Evolutionary conservation across 169 alveolate genomes (phyloP).

Genomic region (Miamiensis avidus): DNA sequence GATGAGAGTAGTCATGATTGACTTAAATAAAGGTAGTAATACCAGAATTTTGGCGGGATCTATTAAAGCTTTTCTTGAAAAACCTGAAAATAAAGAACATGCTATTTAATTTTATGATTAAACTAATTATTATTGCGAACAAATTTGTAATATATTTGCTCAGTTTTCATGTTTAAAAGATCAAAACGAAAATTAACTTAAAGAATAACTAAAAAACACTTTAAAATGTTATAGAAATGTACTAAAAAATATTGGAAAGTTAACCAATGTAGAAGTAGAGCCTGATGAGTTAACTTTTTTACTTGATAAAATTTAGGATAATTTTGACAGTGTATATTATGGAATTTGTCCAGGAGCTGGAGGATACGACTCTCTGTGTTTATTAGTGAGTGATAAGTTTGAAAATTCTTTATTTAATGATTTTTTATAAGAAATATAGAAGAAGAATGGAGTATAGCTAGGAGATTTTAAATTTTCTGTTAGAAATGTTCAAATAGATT

Average conservation of each 20-base stretch:
- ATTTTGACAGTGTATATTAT: conserved; percentile 1
- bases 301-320: not conserved
- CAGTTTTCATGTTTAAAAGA: too few species aligned
- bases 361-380: conserved; percentile 17
- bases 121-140: not conserved
- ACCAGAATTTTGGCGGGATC: not conserved
- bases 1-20: not conserved
- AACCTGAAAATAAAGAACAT: not conserved
- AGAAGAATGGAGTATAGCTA: too few species aligned
- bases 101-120: not conserved
- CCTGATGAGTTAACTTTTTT: conserved; percentile 3
- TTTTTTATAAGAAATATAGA: too few species aligned
- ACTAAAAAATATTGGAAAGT: not conserved
- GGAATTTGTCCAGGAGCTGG: conserved; percentile 27
- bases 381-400: conserved; percentile 1
- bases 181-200: too few species aligned
- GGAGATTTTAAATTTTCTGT: too few species aligned
- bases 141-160: not conserved
- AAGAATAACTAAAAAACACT: too few species aligned
- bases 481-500: too few species aligned
- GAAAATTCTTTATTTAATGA: too few species aligned
- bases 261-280: conserved; percentile 10
- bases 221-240: not conserved
- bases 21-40: not conserved
- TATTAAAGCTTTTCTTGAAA: not conserved